Conservation (phyloP, 495 filamentous ascomycete species). For the Penicillium herquei region DNA sequence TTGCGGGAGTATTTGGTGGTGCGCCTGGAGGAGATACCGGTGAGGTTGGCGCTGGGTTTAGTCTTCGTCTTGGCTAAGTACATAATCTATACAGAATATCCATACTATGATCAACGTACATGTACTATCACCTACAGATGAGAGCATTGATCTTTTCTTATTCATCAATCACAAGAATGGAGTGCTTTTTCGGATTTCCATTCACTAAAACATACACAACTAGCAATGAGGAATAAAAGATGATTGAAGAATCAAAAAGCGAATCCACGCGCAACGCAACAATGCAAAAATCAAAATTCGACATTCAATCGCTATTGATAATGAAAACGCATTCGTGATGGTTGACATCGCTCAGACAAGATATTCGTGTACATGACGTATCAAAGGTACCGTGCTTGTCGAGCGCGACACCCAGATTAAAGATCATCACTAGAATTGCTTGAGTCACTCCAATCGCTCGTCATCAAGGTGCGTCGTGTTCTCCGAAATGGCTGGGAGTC, state of each 20-base stretch:
- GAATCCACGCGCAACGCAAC: too few relatives aligned
- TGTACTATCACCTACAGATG: not conserved
- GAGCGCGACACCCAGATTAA: not conserved
- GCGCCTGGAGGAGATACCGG: constrained; percentile 67
- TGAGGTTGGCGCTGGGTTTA: constrained; percentile 82
- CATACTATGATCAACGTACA: not conserved
- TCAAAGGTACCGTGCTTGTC: not conserved
- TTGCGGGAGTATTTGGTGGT: constrained; percentile 76
- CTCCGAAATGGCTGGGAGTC: not conserved
- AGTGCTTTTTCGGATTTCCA: not conserved
- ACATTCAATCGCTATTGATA: not conserved
- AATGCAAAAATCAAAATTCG: too few relatives aligned
- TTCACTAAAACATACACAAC: not conserved
- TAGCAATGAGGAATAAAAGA: not conserved
- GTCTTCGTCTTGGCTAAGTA: constrained; percentile 62
- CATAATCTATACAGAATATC: not conserved
- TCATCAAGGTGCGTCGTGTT: not conserved
- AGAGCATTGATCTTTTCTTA: not conserved
- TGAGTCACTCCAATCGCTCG: constrained; percentile 1
- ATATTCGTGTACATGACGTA: not conserved
- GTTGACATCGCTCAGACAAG: too few relatives aligned
- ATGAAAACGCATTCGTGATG: not conserved
- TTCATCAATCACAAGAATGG: not conserved
- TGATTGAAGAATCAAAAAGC: not conserved
- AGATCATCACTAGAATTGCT: not conserved